Conservation (phyloP, 768 basidiomycete genomes). For the Boletus edulis region DNA sequence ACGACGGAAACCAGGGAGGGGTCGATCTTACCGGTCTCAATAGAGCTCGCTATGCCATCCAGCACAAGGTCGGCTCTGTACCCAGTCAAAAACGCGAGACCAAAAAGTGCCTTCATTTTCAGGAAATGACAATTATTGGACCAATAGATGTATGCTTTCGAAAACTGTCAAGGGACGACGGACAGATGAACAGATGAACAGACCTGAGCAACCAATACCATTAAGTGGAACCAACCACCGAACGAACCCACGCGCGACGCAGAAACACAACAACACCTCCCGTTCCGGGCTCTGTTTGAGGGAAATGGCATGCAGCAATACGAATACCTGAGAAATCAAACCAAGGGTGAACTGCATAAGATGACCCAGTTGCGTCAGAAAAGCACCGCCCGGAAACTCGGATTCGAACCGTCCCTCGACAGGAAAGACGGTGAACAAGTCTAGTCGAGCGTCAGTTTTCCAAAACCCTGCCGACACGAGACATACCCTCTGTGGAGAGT, state of each 20-base stretch:
- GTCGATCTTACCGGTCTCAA: constrained; percentile 30
- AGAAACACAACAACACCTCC: constrained; percentile 28
- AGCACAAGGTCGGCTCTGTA: constrained; percentile 36
- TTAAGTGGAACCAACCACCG: constrained; percentile 34
- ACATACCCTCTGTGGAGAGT: constrained; percentile 20
- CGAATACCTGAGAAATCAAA: constrained; percentile 25
- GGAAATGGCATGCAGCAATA: constrained; percentile 18
- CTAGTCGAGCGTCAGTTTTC: constrained; percentile 5
- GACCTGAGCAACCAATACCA: constrained; percentile 37
- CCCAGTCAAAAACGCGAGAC: constrained; percentile 35
- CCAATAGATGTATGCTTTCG: constrained; percentile 41
- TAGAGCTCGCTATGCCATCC: constrained; percentile 33
- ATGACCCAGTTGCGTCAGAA: constrained; percentile 25
- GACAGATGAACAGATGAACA: neutral
- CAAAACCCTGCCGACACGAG: neutral
- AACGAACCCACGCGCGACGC: constrained; percentile 29
- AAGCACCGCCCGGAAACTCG: constrained; percentile 35
- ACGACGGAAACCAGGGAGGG: neutral
- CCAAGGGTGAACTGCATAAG: constrained; percentile 23
- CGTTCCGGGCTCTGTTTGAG: constrained; percentile 25
- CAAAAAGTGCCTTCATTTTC: constrained; percentile 38
- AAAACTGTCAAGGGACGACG: neutral
- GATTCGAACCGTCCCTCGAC: constrained; percentile 26
- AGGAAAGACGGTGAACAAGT: constrained; percentile 15
- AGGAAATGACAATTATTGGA: constrained; percentile 36